Evolutionary conservation across 805 yeast genomes (phyloP), one percentile per base, ranked within the genome.

Genomic region (Ogataea corticis): DNA sequence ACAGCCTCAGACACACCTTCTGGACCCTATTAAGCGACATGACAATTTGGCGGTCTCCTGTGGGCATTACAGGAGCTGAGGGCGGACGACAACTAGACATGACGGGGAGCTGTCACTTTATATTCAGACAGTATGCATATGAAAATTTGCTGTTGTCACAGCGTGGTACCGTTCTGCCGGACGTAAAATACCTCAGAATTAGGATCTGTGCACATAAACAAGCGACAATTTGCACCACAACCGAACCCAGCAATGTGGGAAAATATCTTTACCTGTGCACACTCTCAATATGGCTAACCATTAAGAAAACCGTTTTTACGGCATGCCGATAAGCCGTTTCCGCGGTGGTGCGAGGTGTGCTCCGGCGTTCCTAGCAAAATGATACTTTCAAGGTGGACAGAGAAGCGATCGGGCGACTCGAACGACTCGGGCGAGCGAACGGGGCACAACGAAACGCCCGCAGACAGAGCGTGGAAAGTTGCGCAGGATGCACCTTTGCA

Each of bases 341-440:
- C 39, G 39, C 39, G 39, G 40, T 15, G 40, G 40, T 37, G 40
- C 25, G 40, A 37, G 40, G 40, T 37, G 40, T 37, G 32, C 32
- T 17, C 25, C 25, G 25, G 25, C 25, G 25, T 21, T 21, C 25
- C 25, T 21, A 21, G 25, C 25, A n/a, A n/a, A n/a, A n/a, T n/a
- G n/a, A n/a, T n/a, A n/a, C n/a, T n/a, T n/a, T n/a, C n/a, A n/a
- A n/a, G n/a, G n/a, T n/a, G n/a, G n/a, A n/a, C n/a, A n/a, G n/a
- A n/a, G n/a, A n/a, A n/a, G n/a, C n/a, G n/a, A n/a, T n/a, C n/a
- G n/a, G n/a, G n/a, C n/a, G n/a, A n/a, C n/a, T n/a, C n/a, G n/a
- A n/a, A n/a, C n/a, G n/a, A n/a, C n/a, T n/a, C n/a, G n/a, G n/a
- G n/a, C n/a, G n/a, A n/a, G n/a, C n/a, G n/a, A n/a, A n/a, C n/a